Conservation (phyloP, 352 stramenopile genomes). For the Globisporangium solare region DNA sequence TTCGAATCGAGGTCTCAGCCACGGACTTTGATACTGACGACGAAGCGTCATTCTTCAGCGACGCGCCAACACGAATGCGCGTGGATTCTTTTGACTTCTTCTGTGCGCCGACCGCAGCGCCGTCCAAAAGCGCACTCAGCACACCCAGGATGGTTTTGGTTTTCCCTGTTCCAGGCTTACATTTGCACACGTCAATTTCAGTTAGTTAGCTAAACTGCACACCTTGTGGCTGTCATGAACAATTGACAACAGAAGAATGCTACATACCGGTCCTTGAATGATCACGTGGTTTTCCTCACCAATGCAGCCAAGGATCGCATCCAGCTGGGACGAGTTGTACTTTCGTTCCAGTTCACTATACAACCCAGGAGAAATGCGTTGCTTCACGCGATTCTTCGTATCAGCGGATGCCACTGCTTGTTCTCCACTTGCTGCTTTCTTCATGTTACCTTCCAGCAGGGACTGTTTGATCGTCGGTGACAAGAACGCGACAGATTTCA, state of each 20-base stretch:
- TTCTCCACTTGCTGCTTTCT: conserved; percentile 17
- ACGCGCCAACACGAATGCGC: conserved; percentile 69
- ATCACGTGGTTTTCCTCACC: conserved; percentile 59
- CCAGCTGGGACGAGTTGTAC: conserved; percentile 73
- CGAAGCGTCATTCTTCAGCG: conserved; percentile 30
- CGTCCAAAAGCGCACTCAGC: conserved; percentile 68
- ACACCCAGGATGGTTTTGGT: conserved; percentile 80
- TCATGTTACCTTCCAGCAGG: conserved; percentile 38
- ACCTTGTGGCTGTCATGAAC: neutral
- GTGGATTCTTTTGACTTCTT: conserved; percentile 48
- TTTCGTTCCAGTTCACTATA: conserved; percentile 43
- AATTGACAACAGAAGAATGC: neutral
- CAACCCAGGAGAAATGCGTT: conserved; percentile 37
- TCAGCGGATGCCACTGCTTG: neutral
- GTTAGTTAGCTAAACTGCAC: conserved; percentile 1
- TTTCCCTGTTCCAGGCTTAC: conserved; percentile 75
- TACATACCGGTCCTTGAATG: conserved; percentile 77
- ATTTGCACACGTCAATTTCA: conserved; percentile 1
- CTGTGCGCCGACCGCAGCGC: conserved; percentile 41
- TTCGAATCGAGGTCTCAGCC: conserved; percentile 52
- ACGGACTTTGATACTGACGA: conserved; percentile 39
- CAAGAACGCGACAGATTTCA: conserved; percentile 58
- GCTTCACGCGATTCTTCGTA: neutral
- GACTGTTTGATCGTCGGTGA: conserved; percentile 43
- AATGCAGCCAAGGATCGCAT: conserved; percentile 65